Base-by-base conservation (phyloP, 768 basidiomycete species). In the Psilocybe azurescens region DNA sequence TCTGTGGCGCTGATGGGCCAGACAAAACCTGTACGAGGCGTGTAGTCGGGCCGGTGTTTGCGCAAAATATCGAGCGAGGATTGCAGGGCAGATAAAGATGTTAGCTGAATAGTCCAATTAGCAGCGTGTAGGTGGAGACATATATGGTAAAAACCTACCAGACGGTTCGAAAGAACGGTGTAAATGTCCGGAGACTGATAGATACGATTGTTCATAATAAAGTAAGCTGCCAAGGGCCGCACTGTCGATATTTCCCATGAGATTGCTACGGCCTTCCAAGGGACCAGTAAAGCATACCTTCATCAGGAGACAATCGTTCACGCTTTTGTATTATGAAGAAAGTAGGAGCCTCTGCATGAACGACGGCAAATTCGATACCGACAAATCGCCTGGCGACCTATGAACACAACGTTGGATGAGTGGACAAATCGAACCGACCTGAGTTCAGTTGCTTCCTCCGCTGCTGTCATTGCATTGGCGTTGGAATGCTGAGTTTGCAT, bases 401-500 rank as follows among this genome's bases (percentile, higher is more conserved):
- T 64, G 47, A 66, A 62, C 54, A 51, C 16, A 29, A 24, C 56
- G 33, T 10, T 28, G 14, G 49, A 46, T 11, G 16, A 48, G 11
- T 30, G 52, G 18, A 50, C 18, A 44, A 51, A 33, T 44, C 55
- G 24, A 18, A 75, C 87, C 65, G 73, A 92, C 94, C 81, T 93
- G 64, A 97, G 86, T 71, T 96, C 93, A 65, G 92, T 92, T 9
- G 89, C 88, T 73, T 95, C 95, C 66, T 95, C 90, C 8, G 82
- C 41, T 14, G 41, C 41, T n/a, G 41, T 44, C 41, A 44, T 78
- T 59, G 94, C 77, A 9, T 90, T 86, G 30, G 85, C 77, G n/a
- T 90, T 93, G 0, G 91, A 90, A 70, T 93, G 90, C 78, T 90
- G 89, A 0, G 93, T 95, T 75, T 97, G 95, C 95, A 97, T 97